Evolutionary conservation across 371 early-diverging fungal species (phyloP).

Genomic region (Mucor plumbeus): DNA sequence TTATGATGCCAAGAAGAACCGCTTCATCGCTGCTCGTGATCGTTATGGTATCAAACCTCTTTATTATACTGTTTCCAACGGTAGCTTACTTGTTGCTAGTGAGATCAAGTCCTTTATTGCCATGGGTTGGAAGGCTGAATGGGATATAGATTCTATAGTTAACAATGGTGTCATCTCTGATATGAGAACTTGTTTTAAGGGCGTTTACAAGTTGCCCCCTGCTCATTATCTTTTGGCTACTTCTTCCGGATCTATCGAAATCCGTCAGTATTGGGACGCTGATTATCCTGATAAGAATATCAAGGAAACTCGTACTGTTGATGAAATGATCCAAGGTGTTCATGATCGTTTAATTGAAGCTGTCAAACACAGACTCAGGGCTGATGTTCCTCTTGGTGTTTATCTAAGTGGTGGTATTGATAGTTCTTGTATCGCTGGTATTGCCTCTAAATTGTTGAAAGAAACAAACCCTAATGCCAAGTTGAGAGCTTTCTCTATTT

Average conservation of each 20-base stretch:
- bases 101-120: constrained; percentile 32
- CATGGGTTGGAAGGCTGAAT: constrained; percentile 28
- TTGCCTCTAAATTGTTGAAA: constrained; percentile 48
- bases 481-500: constrained; percentile 25
- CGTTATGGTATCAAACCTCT: constrained; percentile 33
- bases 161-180: constrained; percentile 15
- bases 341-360: constrained; percentile 28
- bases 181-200: constrained; percentile 27
- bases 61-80: constrained; percentile 26
- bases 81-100: constrained; percentile 23
- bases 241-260: constrained; percentile 14
- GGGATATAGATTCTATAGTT: constrained; percentile 25
- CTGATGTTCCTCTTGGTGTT: constrained; percentile 30
- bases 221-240: constrained; percentile 26
- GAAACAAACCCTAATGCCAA: constrained; percentile 50
- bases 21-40: constrained; percentile 24
- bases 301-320: constrained; percentile 21
- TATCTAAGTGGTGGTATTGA: constrained; percentile 33
- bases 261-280: constrained; percentile 28
- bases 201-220: constrained; percentile 29
- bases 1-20: constrained; percentile 18
- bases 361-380: constrained; percentile 23
- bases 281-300: constrained; percentile 27
- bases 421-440: constrained; percentile 31
- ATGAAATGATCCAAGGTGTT: constrained; percentile 33